Conservation (phyloP, 2,329 filamentous ascomycete species). For the Arthrobotrys sphaeroides region DNA sequence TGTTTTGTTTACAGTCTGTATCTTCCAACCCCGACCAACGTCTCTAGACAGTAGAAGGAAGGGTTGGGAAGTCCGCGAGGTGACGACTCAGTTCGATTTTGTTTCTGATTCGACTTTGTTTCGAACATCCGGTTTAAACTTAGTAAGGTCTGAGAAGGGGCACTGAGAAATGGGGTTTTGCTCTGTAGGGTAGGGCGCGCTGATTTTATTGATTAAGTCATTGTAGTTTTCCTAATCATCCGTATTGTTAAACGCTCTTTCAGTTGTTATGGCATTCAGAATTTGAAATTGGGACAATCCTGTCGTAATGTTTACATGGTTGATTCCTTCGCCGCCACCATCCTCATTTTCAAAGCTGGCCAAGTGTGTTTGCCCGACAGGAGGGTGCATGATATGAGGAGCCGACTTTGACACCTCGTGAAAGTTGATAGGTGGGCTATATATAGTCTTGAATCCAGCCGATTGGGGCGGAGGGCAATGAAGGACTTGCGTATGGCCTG, state of each 20-base stretch:
- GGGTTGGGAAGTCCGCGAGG: constrained; percentile 42
- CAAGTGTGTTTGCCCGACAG: constrained; percentile 9
- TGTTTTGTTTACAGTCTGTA: too few species aligned
- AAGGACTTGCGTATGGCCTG: constrained; percentile 18
- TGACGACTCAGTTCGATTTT: constrained; percentile 32
- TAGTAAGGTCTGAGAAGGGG: constrained; percentile 15
- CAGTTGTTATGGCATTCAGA: neutral
- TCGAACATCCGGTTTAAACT: constrained; percentile 42
- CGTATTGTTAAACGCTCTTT: constrained; percentile 8
- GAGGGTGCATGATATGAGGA: constrained; percentile 24
- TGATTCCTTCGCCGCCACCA: constrained; percentile 29
- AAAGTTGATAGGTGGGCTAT: constrained; percentile 13
- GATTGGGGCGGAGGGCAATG: too few species aligned
- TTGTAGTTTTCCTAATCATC: constrained; percentile 42
- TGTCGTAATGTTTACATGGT: constrained; percentile 41
- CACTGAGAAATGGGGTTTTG: constrained; percentile 30
- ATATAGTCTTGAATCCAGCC: too few species aligned
- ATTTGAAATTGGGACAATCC: constrained; percentile 22
- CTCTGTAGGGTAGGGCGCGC: constrained; percentile 30
- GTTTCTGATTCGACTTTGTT: too few species aligned
- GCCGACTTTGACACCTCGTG: neutral
- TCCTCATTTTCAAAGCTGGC: constrained; percentile 35
- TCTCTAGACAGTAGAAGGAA: constrained; percentile 38
- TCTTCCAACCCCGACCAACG: too few species aligned
- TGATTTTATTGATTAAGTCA: constrained; percentile 45